phyloP scores from a whole-genome alignment of 805 yeast species.

The Sugiyamaella marilandica region DNA sequence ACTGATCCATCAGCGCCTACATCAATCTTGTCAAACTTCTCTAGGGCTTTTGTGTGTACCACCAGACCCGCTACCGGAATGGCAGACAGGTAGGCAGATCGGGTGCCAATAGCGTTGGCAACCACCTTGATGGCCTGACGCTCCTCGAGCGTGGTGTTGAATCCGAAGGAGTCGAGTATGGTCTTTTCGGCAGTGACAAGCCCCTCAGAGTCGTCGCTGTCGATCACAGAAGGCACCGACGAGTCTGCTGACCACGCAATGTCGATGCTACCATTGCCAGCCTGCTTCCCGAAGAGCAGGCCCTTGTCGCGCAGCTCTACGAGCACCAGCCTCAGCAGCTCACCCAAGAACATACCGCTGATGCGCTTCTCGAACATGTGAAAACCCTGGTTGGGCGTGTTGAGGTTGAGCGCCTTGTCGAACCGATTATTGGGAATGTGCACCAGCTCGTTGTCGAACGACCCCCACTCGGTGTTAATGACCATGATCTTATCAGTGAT shows the following conservation, averaged over 20 bases:
- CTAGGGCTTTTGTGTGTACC: constrained; percentile 60
- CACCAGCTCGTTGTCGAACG: constrained; percentile 79
- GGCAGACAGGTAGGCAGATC: constrained; percentile 89
- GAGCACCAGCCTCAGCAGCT: constrained; percentile 68
- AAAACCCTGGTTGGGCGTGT: constrained; percentile 75
- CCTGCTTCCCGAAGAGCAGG: constrained; percentile 43
- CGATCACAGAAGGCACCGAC: constrained; percentile 79
- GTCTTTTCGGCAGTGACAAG: constrained; percentile 33
- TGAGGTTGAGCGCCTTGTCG: constrained; percentile 65
- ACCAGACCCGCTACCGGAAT: constrained; percentile 84
- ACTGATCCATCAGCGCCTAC: constrained; percentile 96
- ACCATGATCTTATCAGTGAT: constrained; percentile 54
- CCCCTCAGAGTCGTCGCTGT: constrained; percentile 75
- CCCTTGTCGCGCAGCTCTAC: constrained; percentile 57
- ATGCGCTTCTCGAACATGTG: constrained; percentile 93
- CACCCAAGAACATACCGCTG: constrained; percentile 91
- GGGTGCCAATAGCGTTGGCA: constrained; percentile 72
- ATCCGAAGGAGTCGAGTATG: constrained; percentile 52
- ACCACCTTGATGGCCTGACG: constrained; percentile 66
- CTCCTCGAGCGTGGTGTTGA: constrained; percentile 58
- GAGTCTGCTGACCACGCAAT: constrained; percentile 75
- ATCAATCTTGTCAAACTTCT: constrained; percentile 71
- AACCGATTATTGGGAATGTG: constrained; percentile 73
- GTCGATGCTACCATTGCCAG: constrained; percentile 36
- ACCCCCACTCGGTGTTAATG: constrained; percentile 97